Percentiles rank a stretch among this genome's conserved stretches.
Conservation (phyloP, 1,284 basidiomycete genomes). For the Ceratobasidium sp. region DNA sequence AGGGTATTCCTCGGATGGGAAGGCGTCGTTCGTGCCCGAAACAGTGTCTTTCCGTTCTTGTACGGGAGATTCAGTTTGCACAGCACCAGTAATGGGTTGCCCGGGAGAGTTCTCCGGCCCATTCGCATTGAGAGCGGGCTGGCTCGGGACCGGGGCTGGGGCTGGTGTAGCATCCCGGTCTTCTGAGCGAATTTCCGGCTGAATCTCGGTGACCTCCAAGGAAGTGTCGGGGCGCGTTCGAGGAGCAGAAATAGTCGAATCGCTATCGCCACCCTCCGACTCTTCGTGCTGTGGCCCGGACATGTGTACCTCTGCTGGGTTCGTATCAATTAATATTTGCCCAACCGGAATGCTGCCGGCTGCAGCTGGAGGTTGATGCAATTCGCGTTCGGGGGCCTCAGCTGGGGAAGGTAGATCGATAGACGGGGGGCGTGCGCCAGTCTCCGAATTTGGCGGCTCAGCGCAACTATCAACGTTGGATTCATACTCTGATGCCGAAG, state of each 20-base stretch:
- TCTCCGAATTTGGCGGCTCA: constrained; percentile 25
- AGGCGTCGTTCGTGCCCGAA: background rate
- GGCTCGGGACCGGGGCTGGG: background rate
- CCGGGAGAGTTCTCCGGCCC: background rate
- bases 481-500: constrained; percentile 36
- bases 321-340: background rate
- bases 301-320: background rate
- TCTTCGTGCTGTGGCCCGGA: background rate
- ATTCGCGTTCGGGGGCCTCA: background rate
- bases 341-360: background rate
- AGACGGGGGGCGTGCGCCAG: constrained; percentile 14
- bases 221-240: constrained; percentile 48
- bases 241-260: constrained; percentile 85
- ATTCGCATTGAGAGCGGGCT: background rate
- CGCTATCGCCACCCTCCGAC: constrained; percentile 68
- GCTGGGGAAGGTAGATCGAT: constrained; percentile 28
- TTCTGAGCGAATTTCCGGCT: background rate
- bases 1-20: constrained; percentile 10
- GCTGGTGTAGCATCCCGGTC: background rate
- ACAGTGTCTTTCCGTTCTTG: constrained; percentile 15
- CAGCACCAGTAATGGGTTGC: background rate
- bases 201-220: background rate
- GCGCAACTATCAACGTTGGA: constrained; percentile 27
- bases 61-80: constrained; percentile 17
- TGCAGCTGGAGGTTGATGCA: constrained; percentile 2